phyloP scores from a whole-genome alignment of 2,329 filamentous ascomycete genomes.

The Aspergillus brasiliensis region DNA sequence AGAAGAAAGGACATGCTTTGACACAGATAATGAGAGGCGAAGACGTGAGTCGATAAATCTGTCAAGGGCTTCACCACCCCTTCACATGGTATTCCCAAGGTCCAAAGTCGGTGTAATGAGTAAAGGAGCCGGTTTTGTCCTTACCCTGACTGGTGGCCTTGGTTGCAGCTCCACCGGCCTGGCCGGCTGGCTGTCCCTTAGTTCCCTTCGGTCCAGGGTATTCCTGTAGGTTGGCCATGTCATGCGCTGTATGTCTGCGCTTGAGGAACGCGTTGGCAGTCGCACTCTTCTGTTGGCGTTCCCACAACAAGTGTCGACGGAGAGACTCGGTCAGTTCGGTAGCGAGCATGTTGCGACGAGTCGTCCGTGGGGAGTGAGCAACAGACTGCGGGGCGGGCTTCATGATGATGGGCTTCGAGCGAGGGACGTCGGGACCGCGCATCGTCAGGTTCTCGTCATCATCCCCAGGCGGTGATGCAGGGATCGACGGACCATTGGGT shows the following conservation, averaged over 20 bases:
- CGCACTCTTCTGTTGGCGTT: constrained; percentile 90
- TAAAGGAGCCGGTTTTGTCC: constrained; percentile 74
- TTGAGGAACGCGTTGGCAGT: constrained; percentile 87
- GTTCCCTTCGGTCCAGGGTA: constrained; percentile 68
- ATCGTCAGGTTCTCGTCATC: constrained; percentile 64
- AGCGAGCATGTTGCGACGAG: constrained; percentile 90
- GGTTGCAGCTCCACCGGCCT: constrained; percentile 21
- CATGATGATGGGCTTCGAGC: constrained; percentile 79
- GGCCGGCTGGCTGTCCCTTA: constrained; percentile 26
- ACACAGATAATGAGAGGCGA: constrained; percentile 13
- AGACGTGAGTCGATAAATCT: neutral
- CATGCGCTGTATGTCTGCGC: constrained; percentile 85
- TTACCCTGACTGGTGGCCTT: constrained; percentile 51
- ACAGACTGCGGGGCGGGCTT: constrained; percentile 69
- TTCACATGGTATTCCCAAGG: constrained; percentile 83
- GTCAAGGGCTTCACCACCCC: constrained; percentile 66
- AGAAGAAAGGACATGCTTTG: constrained; percentile 12
- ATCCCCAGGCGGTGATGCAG: constrained; percentile 59
- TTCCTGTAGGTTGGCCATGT: constrained; percentile 84
- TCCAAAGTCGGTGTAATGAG: constrained; percentile 82
- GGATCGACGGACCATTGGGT: constrained; percentile 69
- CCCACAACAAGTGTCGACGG: constrained; percentile 87
- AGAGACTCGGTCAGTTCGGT: constrained; percentile 93
- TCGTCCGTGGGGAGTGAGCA: constrained; percentile 86
- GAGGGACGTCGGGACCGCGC: constrained; percentile 64